Conservation (phyloP, 306 rosid species). For the Inga leiocalycina region DNA sequence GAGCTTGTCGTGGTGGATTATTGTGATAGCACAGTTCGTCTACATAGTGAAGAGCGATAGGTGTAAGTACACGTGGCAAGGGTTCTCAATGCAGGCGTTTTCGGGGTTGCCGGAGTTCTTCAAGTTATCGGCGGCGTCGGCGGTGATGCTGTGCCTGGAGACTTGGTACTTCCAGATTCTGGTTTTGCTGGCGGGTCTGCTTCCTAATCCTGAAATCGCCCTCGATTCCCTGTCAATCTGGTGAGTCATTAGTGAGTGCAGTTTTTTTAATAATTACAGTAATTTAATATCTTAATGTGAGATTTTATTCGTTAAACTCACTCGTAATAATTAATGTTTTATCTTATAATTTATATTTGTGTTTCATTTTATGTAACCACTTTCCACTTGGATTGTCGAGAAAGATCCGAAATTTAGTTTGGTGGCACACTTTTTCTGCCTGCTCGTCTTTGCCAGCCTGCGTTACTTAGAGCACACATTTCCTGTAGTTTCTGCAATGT, state of each 20-base stretch:
- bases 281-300: neutral
- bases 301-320: neutral
- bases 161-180: conserved; percentile 80
- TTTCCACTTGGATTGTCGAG: neutral
- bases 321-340: too few relatives aligned
- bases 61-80: conserved; percentile 65
- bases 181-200: conserved; percentile 78
- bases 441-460: neutral
- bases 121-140: conserved; percentile 66
- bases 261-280: too few relatives aligned
- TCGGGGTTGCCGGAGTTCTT: conserved; percentile 57
- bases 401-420: neutral
- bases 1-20: conserved; percentile 87
- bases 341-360: too few relatives aligned
- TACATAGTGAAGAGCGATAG: conserved; percentile 62
- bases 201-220: conserved; percentile 68
- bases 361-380: neutral
- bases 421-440: neutral
- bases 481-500: neutral
- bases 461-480: neutral
- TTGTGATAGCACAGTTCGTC: conserved; percentile 63
- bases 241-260: conserved; percentile 32
- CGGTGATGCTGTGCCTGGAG: conserved; percentile 78
- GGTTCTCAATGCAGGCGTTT: conserved; percentile 54
- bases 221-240: conserved; percentile 72